phyloP scores from a whole-genome alignment of 257 asterid species.

The Solanum virginianum region DNA sequence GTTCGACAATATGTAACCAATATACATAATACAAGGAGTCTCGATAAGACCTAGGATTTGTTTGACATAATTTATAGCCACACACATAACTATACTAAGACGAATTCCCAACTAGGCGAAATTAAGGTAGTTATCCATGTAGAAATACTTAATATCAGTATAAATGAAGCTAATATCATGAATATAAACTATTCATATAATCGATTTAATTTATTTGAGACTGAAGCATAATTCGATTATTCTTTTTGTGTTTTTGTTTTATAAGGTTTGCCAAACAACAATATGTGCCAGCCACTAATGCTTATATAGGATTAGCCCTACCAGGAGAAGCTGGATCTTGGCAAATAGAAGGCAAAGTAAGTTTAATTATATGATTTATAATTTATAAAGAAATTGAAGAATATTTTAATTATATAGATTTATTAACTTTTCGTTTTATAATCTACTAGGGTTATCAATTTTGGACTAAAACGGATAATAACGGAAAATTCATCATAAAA shows the following conservation, averaged over 20 bases:
- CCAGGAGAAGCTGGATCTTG: slow-evolving; percentile 63
- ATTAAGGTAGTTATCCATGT: no score
- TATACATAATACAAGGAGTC: neutral
- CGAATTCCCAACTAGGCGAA: no score
- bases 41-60: no score
- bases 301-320: slow-evolving; percentile 42
- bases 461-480: slow-evolving; percentile 30
- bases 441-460: slow-evolving; percentile 46
- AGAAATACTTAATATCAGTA: no score
- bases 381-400: neutral
- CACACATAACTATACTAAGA: neutral
- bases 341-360: slow-evolving; percentile 58
- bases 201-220: neutral
- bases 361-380: neutral
- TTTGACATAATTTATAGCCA: neutral
- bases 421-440: neutral
- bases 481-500: slow-evolving; percentile 32
- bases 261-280: slow-evolving; percentile 24
- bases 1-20: neutral
- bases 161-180: no score
- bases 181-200: neutral
- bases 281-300: slow-evolving; percentile 28
- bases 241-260: neutral
- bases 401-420: neutral
- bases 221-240: neutral